A percentile compares a stretch with the other conserved stretches of the same genome.
Evolutionary conservation across 208 protist species (phyloP).

Genomic region (Vickermania ingenoplastis): DNA sequence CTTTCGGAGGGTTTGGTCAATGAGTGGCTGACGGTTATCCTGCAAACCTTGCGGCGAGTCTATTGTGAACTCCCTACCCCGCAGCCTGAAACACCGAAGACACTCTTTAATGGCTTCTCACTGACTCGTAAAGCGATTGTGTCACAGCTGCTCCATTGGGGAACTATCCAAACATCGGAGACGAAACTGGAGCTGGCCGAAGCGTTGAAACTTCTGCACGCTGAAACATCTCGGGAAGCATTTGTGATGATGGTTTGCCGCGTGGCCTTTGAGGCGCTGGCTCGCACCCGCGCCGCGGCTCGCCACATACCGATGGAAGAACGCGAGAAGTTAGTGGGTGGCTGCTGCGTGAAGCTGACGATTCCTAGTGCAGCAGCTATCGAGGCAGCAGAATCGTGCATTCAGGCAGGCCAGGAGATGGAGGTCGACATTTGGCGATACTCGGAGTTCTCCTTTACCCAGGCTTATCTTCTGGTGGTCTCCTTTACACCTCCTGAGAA

Average conservation of each 20-base stretch:
- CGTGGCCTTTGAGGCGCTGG: neutral
- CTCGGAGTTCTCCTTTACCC: neutral
- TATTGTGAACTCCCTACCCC: neutral
- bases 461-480: neutral
- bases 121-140: neutral
- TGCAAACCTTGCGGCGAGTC: neutral
- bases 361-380: neutral
- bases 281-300: neutral
- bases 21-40: neutral
- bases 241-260: neutral
- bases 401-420: neutral
- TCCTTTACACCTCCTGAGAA: neutral
- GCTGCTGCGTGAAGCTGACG: neutral
- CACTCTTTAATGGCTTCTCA: neutral
- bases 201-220: neutral
- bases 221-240: neutral
- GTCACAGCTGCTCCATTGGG: neutral
- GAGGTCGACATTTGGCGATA: neutral
- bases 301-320: neutral
- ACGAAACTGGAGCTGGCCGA: neutral
- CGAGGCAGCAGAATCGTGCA: neutral
- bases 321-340: neutral
- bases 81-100: neutral
- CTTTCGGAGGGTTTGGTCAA: neutral
- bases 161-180: neutral